These are phyloP conservation scores for Fragilaria crotonensis DNA, from an alignment of 108 stramenopile genomes.

Conservation along the genomic window DNA sequence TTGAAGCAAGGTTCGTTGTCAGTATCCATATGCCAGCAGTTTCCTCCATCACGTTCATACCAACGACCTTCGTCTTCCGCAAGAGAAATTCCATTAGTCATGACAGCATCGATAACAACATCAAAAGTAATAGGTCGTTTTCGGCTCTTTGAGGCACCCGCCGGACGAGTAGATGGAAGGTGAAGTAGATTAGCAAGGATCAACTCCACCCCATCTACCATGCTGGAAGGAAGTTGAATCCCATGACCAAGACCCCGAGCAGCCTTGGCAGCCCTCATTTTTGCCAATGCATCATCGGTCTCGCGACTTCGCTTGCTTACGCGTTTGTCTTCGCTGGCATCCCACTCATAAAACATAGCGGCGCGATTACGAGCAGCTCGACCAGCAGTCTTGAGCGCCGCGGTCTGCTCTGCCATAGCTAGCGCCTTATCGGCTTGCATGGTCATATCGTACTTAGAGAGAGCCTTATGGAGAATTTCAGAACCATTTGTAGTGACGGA, in stretches of 20 bases:
- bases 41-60: constrained; percentile 82
- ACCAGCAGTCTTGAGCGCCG: constrained; percentile 74
- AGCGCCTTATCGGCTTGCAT: constrained; percentile 82
- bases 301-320: constrained; percentile 67
- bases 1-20: constrained; percentile 3
- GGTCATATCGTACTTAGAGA: constrained; percentile 55
- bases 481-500: constrained; percentile 64
- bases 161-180: constrained; percentile 54
- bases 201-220: constrained; percentile 74
- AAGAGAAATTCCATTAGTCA: constrained; percentile 81
- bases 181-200: constrained; percentile 67
- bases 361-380: constrained; percentile 81
- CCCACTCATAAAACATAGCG: constrained; percentile 83
- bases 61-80: constrained; percentile 70
- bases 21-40: constrained; percentile 59
- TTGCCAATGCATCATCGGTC: constrained; percentile 75
- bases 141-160: constrained; percentile 26
- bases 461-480: constrained; percentile 50
- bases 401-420: constrained; percentile 65
- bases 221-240: constrained; percentile 75
- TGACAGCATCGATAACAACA: constrained; percentile 72
- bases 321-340: constrained; percentile 48
- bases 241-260: constrained; percentile 82
- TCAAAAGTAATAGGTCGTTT: constrained; percentile 55
- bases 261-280: constrained; percentile 72